Evolutionary conservation across 768 basidiomycete genomes (phyloP), one percentile per base, ranked within the genome.

Genomic region (Psilocybe cubensis): DNA sequence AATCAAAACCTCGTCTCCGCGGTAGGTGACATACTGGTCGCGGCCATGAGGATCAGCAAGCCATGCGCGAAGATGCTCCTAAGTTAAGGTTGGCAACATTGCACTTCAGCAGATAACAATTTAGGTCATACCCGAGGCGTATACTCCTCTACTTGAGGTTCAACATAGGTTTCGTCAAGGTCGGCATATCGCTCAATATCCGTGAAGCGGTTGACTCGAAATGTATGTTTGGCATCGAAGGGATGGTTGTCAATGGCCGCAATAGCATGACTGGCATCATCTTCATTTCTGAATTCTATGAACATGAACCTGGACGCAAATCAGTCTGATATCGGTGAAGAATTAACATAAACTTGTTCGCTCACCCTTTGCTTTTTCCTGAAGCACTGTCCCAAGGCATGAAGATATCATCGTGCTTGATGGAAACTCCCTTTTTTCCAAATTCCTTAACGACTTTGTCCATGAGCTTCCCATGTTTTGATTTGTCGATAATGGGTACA

Each of bases 41-140:
- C 96, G 89, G 31, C 95, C 94, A 72, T 89, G 87, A 21, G 86
- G 79, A 74, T 99, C 97, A 23, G 87, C 92, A 52, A 98, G 83
- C 96, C 96, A 99, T 51, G 92, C 91, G 45, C 93, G 86, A 59
- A 98, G 83, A 76, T 99, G 96, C 71, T 98, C 97, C 94, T 98
- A 63, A 57, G 56, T 56, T 57, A 28, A 27, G 49, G 50, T 57
- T 14, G n/a, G n/a, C n/a, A 52, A 27, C 31, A 23, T 12, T 40
- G 20, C 23, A 47, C 29, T 29, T 40, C 24, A 48, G 41, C 28
- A 20, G 28, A 9, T 14, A 40, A 28, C 31, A 43, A 48, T 44
- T 18, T 51, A 25, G 47, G 21, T 59, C 77, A 28, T 61, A 94
- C 94, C 75, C 88, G 87, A 33, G 92, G 80, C 47, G 77, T 78